Percentiles rank a stretch among this genome's conserved stretches.
Conservation (phyloP, 495 filamentous ascomycete species). For the Pyrenula aspistea region DNA sequence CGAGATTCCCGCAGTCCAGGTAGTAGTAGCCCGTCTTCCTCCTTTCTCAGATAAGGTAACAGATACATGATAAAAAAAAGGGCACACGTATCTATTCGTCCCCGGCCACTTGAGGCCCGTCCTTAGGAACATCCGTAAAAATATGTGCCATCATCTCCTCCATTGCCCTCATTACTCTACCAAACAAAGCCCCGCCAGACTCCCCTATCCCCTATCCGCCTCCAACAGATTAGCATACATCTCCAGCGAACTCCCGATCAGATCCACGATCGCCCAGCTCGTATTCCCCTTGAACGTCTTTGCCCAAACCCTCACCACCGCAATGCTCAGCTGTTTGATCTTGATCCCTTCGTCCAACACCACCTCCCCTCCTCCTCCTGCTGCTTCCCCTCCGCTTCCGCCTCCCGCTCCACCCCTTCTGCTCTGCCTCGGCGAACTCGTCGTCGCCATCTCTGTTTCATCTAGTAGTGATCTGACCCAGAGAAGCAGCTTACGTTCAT, state of each 20-base stretch:
- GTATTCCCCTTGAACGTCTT: constrained; percentile 41
- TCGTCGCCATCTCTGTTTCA: constrained; percentile 63
- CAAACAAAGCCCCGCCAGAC: no score
- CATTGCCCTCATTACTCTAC: no score
- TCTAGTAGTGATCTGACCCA: constrained; percentile 65
- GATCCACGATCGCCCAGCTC: constrained; percentile 41
- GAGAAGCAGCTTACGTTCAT: constrained; percentile 52
- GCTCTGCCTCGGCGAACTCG: neutral
- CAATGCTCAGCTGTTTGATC: constrained; percentile 33
- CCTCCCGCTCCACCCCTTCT: neutral
- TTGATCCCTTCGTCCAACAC: constrained; percentile 34
- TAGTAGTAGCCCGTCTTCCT: no score
- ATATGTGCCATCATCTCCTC: no score
- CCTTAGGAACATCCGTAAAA: no score
- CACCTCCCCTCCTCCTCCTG: constrained; percentile 28
- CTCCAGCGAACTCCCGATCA: constrained; percentile 34
- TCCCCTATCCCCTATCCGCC: constrained; percentile 4
- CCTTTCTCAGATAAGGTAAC: no score
- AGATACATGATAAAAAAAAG: no score
- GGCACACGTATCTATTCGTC: no score
- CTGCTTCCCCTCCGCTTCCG: constrained; percentile 8
- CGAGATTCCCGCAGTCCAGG: no score
- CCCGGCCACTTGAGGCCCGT: no score
- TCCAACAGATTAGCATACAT: constrained; percentile 31
- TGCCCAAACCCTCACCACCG: constrained; percentile 41